Evolutionary conservation across 2,329 filamentous ascomycete species (phyloP).

Genomic region (Fusarium scirpi): DNA sequence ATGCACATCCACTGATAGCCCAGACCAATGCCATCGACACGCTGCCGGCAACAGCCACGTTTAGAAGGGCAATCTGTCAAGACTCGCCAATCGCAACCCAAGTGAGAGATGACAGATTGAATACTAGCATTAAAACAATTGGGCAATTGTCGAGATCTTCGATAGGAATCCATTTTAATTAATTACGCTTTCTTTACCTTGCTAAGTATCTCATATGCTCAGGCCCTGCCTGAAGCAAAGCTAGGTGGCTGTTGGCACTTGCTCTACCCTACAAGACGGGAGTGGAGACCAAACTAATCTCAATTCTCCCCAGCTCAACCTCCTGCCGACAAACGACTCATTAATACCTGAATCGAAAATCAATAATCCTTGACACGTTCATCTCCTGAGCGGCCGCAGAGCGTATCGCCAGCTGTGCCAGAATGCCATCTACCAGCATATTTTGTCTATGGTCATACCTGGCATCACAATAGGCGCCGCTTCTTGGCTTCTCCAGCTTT

Average conservation of each 20-base stretch:
- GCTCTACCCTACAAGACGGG: slow-evolving; percentile 3
- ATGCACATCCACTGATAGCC: background rate
- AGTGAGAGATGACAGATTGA: background rate
- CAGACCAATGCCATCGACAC: background rate
- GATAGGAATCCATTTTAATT: background rate
- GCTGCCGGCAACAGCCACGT: background rate
- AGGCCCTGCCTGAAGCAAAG: background rate
- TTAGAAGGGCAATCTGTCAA: background rate
- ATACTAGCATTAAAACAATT: background rate
- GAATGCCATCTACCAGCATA: background rate
- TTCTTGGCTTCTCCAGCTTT: slow-evolving; percentile 31
- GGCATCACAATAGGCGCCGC: slow-evolving; percentile 20
- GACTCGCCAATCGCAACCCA: background rate
- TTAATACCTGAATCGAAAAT: background rate
- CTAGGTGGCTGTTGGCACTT: slow-evolving; percentile 1
- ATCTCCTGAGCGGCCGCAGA: background rate
- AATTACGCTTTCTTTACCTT: background rate
- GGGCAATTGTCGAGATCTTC: background rate
- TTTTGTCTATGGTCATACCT: background rate
- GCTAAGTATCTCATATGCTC: background rate
- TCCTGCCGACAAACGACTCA: background rate
- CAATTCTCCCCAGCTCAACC: background rate
- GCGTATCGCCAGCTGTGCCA: background rate
- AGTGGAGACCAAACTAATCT: slow-evolving; percentile 4
- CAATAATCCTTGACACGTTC: background rate